A percentile compares a stretch with the other conserved stretches of the same genome.
phyloP scores from a whole-genome alignment of 2,329 filamentous ascomycete genomes.

The Ascochyta fabae region DNA sequence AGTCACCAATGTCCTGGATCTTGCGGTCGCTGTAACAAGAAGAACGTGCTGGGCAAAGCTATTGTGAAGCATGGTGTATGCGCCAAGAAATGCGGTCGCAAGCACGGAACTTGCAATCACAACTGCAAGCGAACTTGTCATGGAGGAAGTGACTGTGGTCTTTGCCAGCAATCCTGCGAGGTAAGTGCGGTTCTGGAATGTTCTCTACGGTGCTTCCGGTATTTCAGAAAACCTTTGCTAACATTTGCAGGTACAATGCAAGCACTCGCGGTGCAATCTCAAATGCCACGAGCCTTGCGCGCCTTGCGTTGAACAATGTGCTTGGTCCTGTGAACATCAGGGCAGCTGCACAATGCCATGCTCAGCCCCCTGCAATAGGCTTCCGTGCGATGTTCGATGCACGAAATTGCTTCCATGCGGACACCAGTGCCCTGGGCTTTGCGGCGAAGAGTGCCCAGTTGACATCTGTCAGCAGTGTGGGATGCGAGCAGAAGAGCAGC shows the following conservation, averaged over 20 bases:
- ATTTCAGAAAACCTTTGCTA: background rate
- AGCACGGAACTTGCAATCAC: slow-evolving; percentile 39
- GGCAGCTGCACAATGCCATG: slow-evolving; percentile 46
- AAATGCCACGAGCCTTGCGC: slow-evolving; percentile 43
- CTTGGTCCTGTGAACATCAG: slow-evolving; percentile 45
- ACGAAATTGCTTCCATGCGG: slow-evolving; percentile 33
- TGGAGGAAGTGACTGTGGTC: slow-evolving; percentile 32
- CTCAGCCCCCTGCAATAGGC: slow-evolving; percentile 38
- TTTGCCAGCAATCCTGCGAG: slow-evolving; percentile 32
- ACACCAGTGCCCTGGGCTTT: slow-evolving; percentile 43
- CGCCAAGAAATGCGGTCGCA: slow-evolving; percentile 32
- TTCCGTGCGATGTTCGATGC: slow-evolving; percentile 43
- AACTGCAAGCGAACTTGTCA: slow-evolving; percentile 37
- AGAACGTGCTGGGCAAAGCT: slow-evolving; percentile 27
- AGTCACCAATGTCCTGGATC: slow-evolving; percentile 62
- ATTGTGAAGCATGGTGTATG: slow-evolving; percentile 26
- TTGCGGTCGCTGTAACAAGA: slow-evolving; percentile 59
- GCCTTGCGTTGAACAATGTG: slow-evolving; percentile 44
- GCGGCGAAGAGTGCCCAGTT: slow-evolving; percentile 37
- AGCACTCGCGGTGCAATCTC: slow-evolving; percentile 33
- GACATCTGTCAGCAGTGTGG: slow-evolving; percentile 34
- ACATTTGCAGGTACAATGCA: slow-evolving; percentile 33
- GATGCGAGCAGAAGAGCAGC: slow-evolving; percentile 23
- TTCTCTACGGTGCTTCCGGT: background rate
- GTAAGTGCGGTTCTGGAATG: slow-evolving; percentile 2